Base-by-base conservation (phyloP, 441 rosid genomes). In the Croton setiger region DNA sequence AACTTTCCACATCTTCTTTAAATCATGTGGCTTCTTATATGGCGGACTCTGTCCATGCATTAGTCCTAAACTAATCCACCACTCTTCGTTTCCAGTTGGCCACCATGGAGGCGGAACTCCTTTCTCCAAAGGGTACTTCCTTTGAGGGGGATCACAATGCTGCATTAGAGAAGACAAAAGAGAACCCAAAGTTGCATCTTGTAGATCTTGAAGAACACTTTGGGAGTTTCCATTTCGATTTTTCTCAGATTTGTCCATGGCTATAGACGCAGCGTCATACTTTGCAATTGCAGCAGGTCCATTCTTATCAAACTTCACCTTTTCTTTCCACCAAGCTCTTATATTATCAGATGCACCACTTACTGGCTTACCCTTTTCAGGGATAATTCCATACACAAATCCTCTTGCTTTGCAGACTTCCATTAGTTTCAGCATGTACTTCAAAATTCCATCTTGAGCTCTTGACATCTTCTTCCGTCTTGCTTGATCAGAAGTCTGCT, bases 241-340 rank as follows among this genome's bases (percentile, higher is more conserved):
- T 76, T 68, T 80, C 14, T 95, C 93, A 1, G 93, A 82, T 68
- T 79, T 88, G 36, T 73, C 80, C 75, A 83, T 81, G 21, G 93
- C 92, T 65, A 88, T 69, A 63, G 89, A 89, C 73, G 90, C 97
- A 21, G 90, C 95, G 76, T 90, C 96, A 67, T 90, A 85, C 72
- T 92, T 92, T 20, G 85, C 82, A 64, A 92, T 90, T 15, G 99
- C 99, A 3, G 97, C 99, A 0, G 98, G 99, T 4, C 98, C 98
- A 72, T 95, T 95, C 86, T 84, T 95, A 74, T 95, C 99, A 60
- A 95, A 95, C 86, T 89, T 92, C 58, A 95, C 99, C 85, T 92
- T 92, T 81, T 95, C 99, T 69, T 95, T 95, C 99, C 99, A 95
- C 99, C 99, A 95, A 76, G 98, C 98, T 84, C 99, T 82, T 61